These are phyloP conservation scores for Penicillium sp. DNA, from an alignment of 2,329 filamentous ascomycete species.

Conservation along the genomic window DNA sequence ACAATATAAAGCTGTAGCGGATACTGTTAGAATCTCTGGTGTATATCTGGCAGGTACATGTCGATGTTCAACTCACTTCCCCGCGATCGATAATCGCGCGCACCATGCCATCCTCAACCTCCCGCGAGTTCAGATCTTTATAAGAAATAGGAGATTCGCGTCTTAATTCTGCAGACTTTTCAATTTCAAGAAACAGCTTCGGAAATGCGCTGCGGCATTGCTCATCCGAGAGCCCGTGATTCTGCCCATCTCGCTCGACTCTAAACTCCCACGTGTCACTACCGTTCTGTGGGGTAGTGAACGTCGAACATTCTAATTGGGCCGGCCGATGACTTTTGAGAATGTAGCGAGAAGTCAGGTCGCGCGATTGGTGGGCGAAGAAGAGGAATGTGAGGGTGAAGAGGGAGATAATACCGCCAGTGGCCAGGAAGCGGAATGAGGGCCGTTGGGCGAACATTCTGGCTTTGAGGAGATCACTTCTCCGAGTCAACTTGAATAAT, in stretches of 20 bases:
- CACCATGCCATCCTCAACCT: constrained; percentile 35
- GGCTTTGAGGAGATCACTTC: neutral
- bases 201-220: constrained; percentile 41
- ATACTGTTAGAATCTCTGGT: neutral
- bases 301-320: constrained; percentile 1
- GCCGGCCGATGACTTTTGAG: constrained; percentile 16
- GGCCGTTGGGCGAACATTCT: constrained; percentile 21
- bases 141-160: constrained; percentile 25
- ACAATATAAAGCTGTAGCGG: constrained; percentile 33
- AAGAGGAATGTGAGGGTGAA: constrained; percentile 28
- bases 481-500: neutral
- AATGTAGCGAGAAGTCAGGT: constrained; percentile 19
- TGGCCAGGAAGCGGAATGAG: constrained; percentile 27
- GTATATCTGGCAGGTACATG: neutral
- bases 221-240: constrained; percentile 34
- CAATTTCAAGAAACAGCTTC: constrained; percentile 36
- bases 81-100: constrained; percentile 35
- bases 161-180: constrained; percentile 27
- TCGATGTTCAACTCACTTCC: constrained; percentile 26
- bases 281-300: constrained; percentile 2
- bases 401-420: constrained; percentile 25
- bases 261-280: constrained; percentile 31
- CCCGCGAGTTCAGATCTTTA: constrained; percentile 32
- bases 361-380: constrained; percentile 15
- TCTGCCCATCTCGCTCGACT: constrained; percentile 31